A percentile compares a stretch with the other conserved stretches of the same genome.
These are phyloP conservation scores for Grosmannia clavigera DNA, from an alignment of 2,329 filamentous ascomycete species.

Conservation along the genomic window DNA sequence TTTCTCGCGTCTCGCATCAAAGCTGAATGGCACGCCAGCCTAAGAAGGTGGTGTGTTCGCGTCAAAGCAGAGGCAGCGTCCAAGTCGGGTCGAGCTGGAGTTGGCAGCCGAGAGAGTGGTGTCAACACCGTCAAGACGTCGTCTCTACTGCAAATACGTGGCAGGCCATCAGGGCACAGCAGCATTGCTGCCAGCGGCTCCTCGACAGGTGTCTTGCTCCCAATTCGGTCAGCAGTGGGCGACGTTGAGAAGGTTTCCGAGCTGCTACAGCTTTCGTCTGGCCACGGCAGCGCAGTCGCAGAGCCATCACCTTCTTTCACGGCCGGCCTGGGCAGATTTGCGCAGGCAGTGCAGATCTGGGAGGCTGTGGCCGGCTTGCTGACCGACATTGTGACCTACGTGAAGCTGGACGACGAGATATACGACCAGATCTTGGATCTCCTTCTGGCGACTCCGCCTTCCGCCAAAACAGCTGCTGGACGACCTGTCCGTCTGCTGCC, in stretches of 20 bases:
- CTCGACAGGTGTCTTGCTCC: neutral
- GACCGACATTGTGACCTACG: constrained; percentile 46
- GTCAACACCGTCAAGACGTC: neutral
- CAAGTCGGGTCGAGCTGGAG: constrained; percentile 4
- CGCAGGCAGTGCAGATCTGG: constrained; percentile 53
- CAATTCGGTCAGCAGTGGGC: neutral
- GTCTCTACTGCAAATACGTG: neutral
- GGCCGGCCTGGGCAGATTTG: constrained; percentile 41
- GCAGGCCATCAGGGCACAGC: neutral
- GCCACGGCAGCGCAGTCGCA: neutral
- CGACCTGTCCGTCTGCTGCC: constrained; percentile 1
- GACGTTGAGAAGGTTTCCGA: neutral
- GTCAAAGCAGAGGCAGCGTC: constrained; percentile 27
- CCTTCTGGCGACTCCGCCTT: constrained; percentile 26
- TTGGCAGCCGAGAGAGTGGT: neutral
- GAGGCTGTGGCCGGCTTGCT: constrained; percentile 48
- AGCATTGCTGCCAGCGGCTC: neutral
- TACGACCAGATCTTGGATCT: constrained; percentile 61
- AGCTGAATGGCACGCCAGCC: constrained; percentile 51
- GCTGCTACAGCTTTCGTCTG: neutral
- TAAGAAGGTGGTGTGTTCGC: constrained; percentile 36
- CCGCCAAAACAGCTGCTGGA: constrained; percentile 6
- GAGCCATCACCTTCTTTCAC: neutral
- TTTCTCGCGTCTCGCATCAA: constrained; percentile 70
- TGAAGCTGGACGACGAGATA: constrained; percentile 52